Evolutionary conservation across 2,329 filamentous ascomycete species (phyloP), one percentile per base, ranked within the genome.

Genomic region (Fusarium sambucinum): DNA sequence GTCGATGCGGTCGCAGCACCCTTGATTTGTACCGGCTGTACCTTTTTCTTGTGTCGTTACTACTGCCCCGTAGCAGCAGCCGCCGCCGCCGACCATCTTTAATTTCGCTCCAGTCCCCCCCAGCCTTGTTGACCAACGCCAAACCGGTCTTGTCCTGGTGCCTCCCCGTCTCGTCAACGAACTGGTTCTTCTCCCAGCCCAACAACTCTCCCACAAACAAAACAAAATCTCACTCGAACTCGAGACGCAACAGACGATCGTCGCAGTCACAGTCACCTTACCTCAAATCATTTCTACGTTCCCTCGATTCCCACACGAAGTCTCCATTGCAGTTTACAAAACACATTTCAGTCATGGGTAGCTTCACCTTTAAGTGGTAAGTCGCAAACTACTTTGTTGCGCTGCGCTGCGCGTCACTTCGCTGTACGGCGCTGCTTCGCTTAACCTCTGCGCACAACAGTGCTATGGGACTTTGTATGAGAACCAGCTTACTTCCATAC

Each of bases 341-440:
- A 60, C 51, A 54, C 54, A 71, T 72, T 72, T 61, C 69, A 74
- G 81, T 75, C 70, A 90, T 91, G 88, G 89, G 87, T 75, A 90
- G 83, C 81, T 91, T 88, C 77, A 88, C 88, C 51, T 92, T 92
- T 83, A 89, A 86, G 79, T 92, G 89, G 89, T 92, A 81, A 81
- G 88, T 78, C 40, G 37, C 57, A 65, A 56, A 63, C 55, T 40
- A 27, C 23, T 23, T 32, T 51, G 30, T 19, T 52, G 38, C 38
- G 23, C 16, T 51, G 8, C 27, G 27, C 27, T 27, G 8, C 23
- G 7, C 23, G 4, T 32, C 30, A 14, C 67, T 63, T 63, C 63
- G 60, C 60, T 54, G 61, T 41, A 44, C 30, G 14, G 42, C 21
- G 12, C 51, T 30, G 50, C 44, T 25, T 66, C 50, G 29, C 33